Base-by-base conservation (phyloP, 2,329 filamentous ascomycete genomes). In the Trichoderma citrinoviride region DNA sequence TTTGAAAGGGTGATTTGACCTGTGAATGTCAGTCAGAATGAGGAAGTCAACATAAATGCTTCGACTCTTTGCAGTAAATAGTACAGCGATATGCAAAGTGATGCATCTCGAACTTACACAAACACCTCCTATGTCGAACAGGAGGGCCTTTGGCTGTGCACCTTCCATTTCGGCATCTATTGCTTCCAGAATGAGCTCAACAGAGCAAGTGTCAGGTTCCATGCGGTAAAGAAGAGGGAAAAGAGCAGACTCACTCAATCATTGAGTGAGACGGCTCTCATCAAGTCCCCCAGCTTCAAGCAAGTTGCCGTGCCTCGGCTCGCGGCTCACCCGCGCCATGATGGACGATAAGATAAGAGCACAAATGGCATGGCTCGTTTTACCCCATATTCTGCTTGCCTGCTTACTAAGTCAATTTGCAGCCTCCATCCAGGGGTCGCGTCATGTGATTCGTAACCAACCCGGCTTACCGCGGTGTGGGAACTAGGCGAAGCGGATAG, bases 111-210 rank as follows among this genome's bases (percentile, higher is more conserved):
- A 67, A 87, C 92, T 83, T 89, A 97, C 94, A 83, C 92, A 96
- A 71, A 99, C 95, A 67, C 95, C 95, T 44, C 95, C 95, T 70
- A 99, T 95, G 78, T 99, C 95, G 76, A 98, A 98, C 23, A 99
- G 82, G 37, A 96, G 80, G 63, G 91, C 91, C 71, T 90, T 90
- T 33, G 91, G 90, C 65, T 78, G 81, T 46, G 73, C 73, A 50
- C 72, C 68, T 8, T 79, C 68, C 82, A 84, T 84, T 43, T 72
- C 66, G 41, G 60, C 60, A 65, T 73, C 71, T 54, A 77, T 71
- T 29, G 68, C 72, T 64, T 73, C 71, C 12, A 77, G 66, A 21
- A 77, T 71, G 55, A 72, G 71, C 21, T 68, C 66, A 66, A 69
- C 58, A 12, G 63, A 64, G 14, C 46, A 49, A 41, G 21, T 29